Conservation (phyloP, 805 yeast species). For the Blastobotrys mokoenaii region DNA sequence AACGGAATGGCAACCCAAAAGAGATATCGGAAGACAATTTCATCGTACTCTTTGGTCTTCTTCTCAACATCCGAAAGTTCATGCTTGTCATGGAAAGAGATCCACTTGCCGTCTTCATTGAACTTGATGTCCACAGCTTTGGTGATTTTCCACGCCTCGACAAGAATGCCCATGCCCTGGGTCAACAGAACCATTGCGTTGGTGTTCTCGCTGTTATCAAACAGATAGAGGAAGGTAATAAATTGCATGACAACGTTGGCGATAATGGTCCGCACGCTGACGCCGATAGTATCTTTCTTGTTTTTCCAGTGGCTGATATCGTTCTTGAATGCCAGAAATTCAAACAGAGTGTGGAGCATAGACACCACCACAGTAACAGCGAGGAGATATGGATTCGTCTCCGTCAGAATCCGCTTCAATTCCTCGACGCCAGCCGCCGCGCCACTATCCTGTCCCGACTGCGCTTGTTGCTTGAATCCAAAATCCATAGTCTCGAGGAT, state of each 20-base stretch:
- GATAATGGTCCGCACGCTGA: conserved; percentile 32
- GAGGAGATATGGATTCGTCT: conserved; percentile 32
- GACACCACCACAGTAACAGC: conserved; percentile 29
- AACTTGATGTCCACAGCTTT: conserved; percentile 28
- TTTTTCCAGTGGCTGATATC: conserved; percentile 36
- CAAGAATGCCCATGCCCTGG: conserved; percentile 32
- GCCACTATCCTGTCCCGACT: neutral
- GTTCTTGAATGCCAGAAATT: conserved; percentile 35
- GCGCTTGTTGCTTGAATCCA: conserved; percentile 27
- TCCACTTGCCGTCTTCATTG: conserved; percentile 3
- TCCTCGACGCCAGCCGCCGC: conserved; percentile 30
- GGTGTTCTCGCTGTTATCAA: conserved; percentile 34
- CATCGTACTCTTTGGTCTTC: conserved; percentile 35
- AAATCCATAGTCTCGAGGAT: conserved; percentile 23
- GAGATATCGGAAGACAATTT: conserved; percentile 33
- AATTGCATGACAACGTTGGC: conserved; percentile 35
- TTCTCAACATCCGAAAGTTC: conserved; percentile 31
- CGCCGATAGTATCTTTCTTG: conserved; percentile 34
- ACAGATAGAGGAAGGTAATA: conserved; percentile 31
- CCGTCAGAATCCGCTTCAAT: conserved; percentile 30
- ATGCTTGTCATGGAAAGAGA: conserved; percentile 28
- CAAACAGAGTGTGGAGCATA: conserved; percentile 31
- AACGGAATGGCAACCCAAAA: conserved; percentile 33
- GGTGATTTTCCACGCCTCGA: conserved; percentile 38
- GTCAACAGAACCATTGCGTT: conserved; percentile 31